Evolutionary conservation across 495 filamentous ascomycete species (phyloP).

Genomic region (Terfezia boudieri): DNA sequence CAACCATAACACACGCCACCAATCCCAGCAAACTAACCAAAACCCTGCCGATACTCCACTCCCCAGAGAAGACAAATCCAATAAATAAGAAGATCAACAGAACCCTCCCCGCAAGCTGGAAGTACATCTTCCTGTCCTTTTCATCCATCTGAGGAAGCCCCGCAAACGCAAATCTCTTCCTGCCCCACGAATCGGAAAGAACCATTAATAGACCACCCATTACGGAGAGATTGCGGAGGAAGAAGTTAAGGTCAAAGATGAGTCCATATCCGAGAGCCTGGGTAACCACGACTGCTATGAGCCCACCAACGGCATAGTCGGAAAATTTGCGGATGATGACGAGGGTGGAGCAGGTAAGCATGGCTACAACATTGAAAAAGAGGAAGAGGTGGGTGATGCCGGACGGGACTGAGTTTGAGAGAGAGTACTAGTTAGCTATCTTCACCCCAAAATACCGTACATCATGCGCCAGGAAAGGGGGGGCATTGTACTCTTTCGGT

Average conservation of each 20-base stretch:
- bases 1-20: conserved; percentile 91
- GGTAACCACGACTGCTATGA: conserved; percentile 78
- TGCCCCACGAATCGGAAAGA: conserved; percentile 88
- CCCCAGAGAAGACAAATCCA: conserved; percentile 84
- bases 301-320: conserved; percentile 73
- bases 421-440: conserved; percentile 4
- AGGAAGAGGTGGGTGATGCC: conserved; percentile 91
- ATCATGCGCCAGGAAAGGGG: neutral
- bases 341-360: conserved; percentile 57
- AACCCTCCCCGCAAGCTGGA: conserved; percentile 91
- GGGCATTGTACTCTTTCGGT: conserved; percentile 56
- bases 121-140: conserved; percentile 99
- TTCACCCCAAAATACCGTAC: neutral
- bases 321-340: conserved; percentile 82
- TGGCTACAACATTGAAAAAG: conserved; percentile 70
- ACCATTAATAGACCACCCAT: conserved; percentile 96
- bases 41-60: conserved; percentile 74
- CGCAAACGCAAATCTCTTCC: conserved; percentile 90
- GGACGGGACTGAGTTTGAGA: conserved; percentile 41
- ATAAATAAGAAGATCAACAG: conserved; percentile 91
- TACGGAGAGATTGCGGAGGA: conserved; percentile 93
- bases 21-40: conserved; percentile 62
- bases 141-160: conserved; percentile 84
- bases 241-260: conserved; percentile 99
- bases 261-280: conserved; percentile 93